phyloP scores from a whole-genome alignment of 257 asterid species.

The Thymus mandschuricus region DNA sequence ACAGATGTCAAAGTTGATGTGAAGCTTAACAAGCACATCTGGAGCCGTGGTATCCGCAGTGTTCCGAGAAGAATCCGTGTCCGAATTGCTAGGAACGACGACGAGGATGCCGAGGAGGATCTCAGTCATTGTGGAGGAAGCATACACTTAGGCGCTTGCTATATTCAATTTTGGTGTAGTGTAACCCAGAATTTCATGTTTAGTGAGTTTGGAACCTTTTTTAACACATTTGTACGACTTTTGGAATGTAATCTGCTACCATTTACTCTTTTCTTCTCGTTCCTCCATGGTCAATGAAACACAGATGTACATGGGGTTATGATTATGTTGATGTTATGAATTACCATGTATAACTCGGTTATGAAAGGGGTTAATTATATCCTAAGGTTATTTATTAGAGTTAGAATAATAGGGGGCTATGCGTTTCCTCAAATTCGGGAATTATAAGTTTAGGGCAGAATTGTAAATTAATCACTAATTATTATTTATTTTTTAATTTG shows the following conservation, averaged over 20 bases:
- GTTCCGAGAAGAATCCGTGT: conserved; percentile 84
- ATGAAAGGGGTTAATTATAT: no score
- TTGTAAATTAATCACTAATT: no score
- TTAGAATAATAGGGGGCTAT: no score
- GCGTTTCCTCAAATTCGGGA: no score
- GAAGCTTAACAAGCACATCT: conserved; percentile 47
- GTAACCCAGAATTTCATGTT: conserved; percentile 17
- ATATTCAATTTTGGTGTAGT: conserved; percentile 38
- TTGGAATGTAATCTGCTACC: not conserved
- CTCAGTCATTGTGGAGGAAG: conserved; percentile 51
- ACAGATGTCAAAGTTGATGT: no score
- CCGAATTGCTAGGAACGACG: conserved; percentile 63
- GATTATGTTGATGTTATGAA: no score
- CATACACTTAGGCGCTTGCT: conserved; percentile 30
- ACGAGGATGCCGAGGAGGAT: conserved; percentile 64
- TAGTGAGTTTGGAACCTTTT: conserved; percentile 4
- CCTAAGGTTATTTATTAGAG: no score
- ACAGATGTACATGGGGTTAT: no score
- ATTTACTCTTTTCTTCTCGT: conserved; percentile 5
- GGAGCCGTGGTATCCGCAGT: conserved; percentile 81
- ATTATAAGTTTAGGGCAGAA: no score
- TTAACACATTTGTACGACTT: conserved; percentile 3
- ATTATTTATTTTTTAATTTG: no score
- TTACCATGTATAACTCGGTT: no score
- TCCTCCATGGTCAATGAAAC: no score